phyloP scores from a whole-genome alignment of 306 rosid species.

The Cyclanthera cordifolia region DNA sequence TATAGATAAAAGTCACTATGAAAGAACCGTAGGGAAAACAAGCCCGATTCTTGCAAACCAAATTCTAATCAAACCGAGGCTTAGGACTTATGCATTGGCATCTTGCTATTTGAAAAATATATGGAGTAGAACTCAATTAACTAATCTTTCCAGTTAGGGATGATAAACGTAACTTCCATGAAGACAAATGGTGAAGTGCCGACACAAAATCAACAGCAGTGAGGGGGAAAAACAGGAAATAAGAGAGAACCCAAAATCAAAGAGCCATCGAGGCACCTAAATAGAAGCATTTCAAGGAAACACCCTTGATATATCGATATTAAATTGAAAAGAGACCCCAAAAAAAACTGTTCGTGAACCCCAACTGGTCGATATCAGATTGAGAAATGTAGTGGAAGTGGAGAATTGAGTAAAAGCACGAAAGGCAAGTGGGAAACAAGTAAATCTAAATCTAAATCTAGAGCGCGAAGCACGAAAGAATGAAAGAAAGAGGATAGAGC shows the following conservation, averaged over 20 bases:
- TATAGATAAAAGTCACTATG: too few species aligned
- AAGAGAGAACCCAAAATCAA: not conserved
- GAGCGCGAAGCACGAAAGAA: not conserved
- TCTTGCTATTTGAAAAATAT: not conserved
- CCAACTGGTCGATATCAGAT: not conserved
- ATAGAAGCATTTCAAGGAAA: not conserved
- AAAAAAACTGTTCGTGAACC: too few species aligned
- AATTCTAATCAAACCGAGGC: too few species aligned
- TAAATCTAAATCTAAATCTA: not conserved
- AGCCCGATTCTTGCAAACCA: too few species aligned
- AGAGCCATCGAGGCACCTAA: not conserved
- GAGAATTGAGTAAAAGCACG: not conserved
- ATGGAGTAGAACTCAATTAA: not conserved
- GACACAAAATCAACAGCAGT: not conserved
- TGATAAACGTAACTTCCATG: not conserved
- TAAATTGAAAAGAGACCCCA: not conserved
- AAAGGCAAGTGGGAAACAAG: not conserved
- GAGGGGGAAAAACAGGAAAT: not conserved
- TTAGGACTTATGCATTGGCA: not conserved
- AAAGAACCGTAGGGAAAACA: too few species aligned
- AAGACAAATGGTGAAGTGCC: not conserved
- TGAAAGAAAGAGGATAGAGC: not conserved
- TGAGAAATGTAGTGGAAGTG: not conserved
- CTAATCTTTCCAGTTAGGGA: not conserved
- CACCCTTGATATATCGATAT: not conserved